Conservation (phyloP, 2,329 filamentous ascomycete species). For the Fusarium marasasianum region DNA sequence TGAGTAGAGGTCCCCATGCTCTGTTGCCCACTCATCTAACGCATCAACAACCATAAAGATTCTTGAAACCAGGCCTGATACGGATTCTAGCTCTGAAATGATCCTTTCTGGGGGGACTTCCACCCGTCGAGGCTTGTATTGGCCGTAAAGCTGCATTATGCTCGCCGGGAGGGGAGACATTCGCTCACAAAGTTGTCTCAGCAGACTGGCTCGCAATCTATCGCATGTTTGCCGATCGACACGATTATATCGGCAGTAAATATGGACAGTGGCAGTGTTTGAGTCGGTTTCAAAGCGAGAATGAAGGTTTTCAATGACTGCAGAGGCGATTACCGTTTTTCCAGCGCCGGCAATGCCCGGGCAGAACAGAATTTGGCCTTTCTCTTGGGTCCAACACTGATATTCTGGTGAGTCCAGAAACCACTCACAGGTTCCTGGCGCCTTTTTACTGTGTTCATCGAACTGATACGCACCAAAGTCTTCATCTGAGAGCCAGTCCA, state of each 20-base stretch:
- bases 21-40: not conserved
- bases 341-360: accelerated
- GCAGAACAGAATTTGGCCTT: not conserved
- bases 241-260: not conserved
- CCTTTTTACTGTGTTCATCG: not conserved
- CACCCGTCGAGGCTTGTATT: not conserved
- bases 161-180: accelerated
- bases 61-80: accelerated
- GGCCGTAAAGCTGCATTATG: accelerated
- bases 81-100: accelerated
- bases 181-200: not conserved
- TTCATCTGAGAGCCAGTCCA: accelerated
- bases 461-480: accelerated
- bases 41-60: not conserved
- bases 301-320: not conserved
- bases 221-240: accelerated
- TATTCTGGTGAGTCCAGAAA: not conserved
- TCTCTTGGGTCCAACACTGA: accelerated
- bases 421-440: accelerated
- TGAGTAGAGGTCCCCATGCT: accelerated
- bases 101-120: accelerated
- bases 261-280: accelerated
- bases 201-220: accelerated
- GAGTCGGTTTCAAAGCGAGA: accelerated
- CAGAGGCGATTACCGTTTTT: accelerated